These are phyloP conservation scores for Alnus glutinosa DNA, from an alignment of 306 rosid species.

Conservation along the genomic window DNA sequence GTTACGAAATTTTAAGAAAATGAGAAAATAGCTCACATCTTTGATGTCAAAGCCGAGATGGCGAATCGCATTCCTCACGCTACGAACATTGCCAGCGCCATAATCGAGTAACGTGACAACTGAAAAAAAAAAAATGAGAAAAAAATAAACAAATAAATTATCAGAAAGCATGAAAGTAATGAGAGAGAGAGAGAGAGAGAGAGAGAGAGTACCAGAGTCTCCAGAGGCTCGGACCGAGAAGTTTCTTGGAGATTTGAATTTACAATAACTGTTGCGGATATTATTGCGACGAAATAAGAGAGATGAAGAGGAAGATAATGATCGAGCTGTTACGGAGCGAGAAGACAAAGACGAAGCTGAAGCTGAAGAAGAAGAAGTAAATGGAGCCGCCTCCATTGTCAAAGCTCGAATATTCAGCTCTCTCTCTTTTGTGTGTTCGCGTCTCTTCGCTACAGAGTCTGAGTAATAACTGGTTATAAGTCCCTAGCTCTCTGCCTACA, in stretches of 20 bases:
- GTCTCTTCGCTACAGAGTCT: not conserved
- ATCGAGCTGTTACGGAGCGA: constrained; percentile 19
- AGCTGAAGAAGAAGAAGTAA: constrained; percentile 20
- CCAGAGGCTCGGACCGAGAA: constrained; percentile 67
- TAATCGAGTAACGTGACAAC: constrained; percentile 92
- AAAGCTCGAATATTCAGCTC: not conserved
- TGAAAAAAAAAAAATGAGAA: constrained; percentile 13
- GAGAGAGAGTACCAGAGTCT: constrained; percentile 57
- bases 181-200: constrained; percentile 20
- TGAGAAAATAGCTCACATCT: constrained; percentile 55
- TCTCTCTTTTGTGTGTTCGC: too few species aligned
- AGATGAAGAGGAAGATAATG: constrained; percentile 43
- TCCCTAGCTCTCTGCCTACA: too few species aligned
- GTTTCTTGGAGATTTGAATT: constrained; percentile 36
- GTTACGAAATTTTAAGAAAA: not conserved
- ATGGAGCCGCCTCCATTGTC: constrained; percentile 79
- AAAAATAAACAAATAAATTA: not conserved
- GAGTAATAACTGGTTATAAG: too few species aligned
- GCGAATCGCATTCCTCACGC: constrained; percentile 83
- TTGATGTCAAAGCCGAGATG: constrained; percentile 79
- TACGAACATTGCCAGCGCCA: constrained; percentile 95
- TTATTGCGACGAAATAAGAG: constrained; percentile 43
- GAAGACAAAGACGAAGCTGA: constrained; percentile 24
- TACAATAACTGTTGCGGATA: constrained; percentile 3
- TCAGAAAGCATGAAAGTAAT: not conserved